Percentiles rank a stretch among this genome's conserved stretches.
Evolutionary conservation across 768 basidiomycete species (phyloP).

Genomic region (Boletus sensibilis): DNA sequence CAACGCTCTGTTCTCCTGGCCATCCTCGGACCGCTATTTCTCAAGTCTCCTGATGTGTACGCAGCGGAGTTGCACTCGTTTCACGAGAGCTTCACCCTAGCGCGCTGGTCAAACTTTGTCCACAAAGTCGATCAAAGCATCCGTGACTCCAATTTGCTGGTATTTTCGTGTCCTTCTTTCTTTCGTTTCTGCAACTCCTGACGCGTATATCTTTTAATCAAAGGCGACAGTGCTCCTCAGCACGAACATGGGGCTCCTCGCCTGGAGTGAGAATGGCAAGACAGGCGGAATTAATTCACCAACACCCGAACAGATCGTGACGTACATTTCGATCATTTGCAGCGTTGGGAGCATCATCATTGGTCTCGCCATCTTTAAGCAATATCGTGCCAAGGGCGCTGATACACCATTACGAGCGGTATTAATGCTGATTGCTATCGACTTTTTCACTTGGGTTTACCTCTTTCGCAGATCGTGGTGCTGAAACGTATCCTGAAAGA

Average conservation of each 20-base stretch:
- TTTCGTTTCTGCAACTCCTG: neutral
- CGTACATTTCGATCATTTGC: conserved; percentile 30
- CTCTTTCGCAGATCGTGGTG: conserved; percentile 19
- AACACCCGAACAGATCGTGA: conserved; percentile 23
- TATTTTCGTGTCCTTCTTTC: neutral
- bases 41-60: conserved; percentile 28
- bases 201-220: neutral
- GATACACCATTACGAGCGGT: conserved; percentile 33
- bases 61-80: conserved; percentile 30
- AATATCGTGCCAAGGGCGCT: conserved; percentile 33
- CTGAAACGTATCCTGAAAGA: conserved; percentile 28
- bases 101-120: conserved; percentile 31
- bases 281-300: conserved; percentile 4
- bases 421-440: neutral
- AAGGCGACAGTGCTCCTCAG: conserved; percentile 32
- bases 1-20: conserved; percentile 19
- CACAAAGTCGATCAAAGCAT: conserved; percentile 32
- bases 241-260: conserved; percentile 27
- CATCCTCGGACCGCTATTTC: conserved; percentile 22
- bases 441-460: neutral
- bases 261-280: conserved; percentile 13
- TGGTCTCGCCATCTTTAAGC: conserved; percentile 33
- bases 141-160: conserved; percentile 32
- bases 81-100: conserved; percentile 26
- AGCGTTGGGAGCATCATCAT: conserved; percentile 30